Base-by-base conservation (phyloP, 2,329 filamentous ascomycete genomes). In the Diplocarpon rosae region DNA sequence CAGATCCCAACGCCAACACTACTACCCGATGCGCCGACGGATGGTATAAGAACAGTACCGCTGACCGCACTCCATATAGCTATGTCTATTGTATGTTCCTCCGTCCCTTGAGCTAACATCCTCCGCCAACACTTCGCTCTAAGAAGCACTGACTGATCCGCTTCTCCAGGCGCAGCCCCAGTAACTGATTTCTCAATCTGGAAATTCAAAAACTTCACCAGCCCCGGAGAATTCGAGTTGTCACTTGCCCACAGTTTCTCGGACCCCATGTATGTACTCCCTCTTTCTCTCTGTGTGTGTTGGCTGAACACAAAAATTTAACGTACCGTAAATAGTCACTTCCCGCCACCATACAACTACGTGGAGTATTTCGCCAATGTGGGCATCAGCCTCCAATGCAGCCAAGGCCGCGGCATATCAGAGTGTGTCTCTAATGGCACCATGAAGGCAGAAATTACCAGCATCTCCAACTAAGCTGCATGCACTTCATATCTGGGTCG, bases 1-100 rank as follows among this genome's bases (percentile, higher is more conserved):
- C 42, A 14, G 59, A 61, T 47, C 51, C 45, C 12, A 61, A 61
- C 46, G 54, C 54, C 36, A 56, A 57, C 47, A 57, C 56, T 17
- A 50, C 35, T n/a, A 53, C 52, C n/a, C 45, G 39, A 20, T 61
- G 59, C 29, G 41, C 46, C n/a, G 28, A 46, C 8, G 45, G 48
- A 16, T 61, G 54, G 53, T 46, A 35, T 30, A 42, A 52, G 8
- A 39, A 51, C 35, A 35, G 17, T 32, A 51, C 32, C 15, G 46
- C 37, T 10, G 32, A 28, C 40, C 46, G 16, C 28, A 46, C 45
- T 16, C 55, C 57, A 1, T 47, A 45, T 27, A 27, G 30, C 41
- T 53, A 52, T 20, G 43, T 50, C 17, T 37, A 39, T 20, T 42
- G 39, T 28, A 38, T 38, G 39, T 3, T 15, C 20, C 28, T 49